Evolutionary conservation across 345 rosid genomes (phyloP), one percentile per base, ranked within the genome.

Genomic region (Zanthoxylum bungeanum): DNA sequence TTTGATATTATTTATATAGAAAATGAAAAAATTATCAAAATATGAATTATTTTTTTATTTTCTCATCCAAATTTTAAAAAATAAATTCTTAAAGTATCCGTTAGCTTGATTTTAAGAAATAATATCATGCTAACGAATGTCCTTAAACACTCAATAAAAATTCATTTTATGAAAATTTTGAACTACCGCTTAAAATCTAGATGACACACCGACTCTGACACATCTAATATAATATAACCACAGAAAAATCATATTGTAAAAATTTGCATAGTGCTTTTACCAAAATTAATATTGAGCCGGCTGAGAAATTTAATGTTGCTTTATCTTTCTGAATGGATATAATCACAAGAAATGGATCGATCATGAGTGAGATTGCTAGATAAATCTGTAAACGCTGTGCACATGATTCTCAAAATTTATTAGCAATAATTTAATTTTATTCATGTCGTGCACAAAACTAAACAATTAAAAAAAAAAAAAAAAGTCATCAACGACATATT

Each of bases 401-500:
- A 21, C 5, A 9, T 21, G 46, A 46, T 30, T 24, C 53, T 19
- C 31, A 47, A 21, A 33, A 24, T 17, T 9, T 60, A 51, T 25
- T 31, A 6, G 27, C 64, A 80, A 66, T 49, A 60, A 55, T 66
- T 66, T 53, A 64, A 61, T 17, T 64, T 78, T 79, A 65, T 69
- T 75, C 69, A 24, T 66, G 65, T 55, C 78, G 50, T 75, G 42
- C 19, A 16, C 52, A 52, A 46, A 19, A 60, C 53, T 66, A 8
- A 67, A 17, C 40, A 76, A n/a, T n/a, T 30, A 58, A 37, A 51
- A 6, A 12, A 39, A 11, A 8, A 14, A 28, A 34, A 52, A 14
- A 21, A 30, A 39, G 16, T 60, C n/a, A 73, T 75, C 66, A 77
- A 84, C 80, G 77, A 81, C 82, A 81, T 60, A 74, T 76, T 89